A percentile compares a stretch with the other conserved stretches of the same genome.
These are phyloP conservation scores for Colletotrichum caudatum DNA, from an alignment of 2,329 filamentous ascomycete species.

Conservation along the genomic window DNA sequence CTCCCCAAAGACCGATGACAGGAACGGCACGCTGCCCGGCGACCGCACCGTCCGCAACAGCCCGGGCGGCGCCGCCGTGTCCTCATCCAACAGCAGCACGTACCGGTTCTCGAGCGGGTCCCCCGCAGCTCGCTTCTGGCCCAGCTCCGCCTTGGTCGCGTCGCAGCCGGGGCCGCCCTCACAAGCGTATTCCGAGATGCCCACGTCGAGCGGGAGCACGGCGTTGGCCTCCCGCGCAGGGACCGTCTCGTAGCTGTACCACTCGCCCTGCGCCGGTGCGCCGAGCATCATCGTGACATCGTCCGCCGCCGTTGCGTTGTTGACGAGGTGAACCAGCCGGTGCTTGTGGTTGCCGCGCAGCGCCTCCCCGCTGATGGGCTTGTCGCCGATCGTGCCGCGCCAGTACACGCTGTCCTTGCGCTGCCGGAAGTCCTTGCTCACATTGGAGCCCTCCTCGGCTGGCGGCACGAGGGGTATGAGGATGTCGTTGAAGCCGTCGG, in stretches of 20 bases:
- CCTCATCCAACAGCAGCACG: constrained; percentile 78
- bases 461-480: constrained; percentile 72
- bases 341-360: constrained; percentile 77
- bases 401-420: constrained; percentile 78
- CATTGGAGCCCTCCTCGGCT: constrained; percentile 60
- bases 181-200: constrained; percentile 68
- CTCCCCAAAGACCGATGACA: constrained; percentile 78
- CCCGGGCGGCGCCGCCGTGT: constrained; percentile 70
- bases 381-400: constrained; percentile 76
- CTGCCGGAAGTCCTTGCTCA: constrained; percentile 63
- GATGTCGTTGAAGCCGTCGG: constrained; percentile 80
- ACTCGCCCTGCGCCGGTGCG: constrained; percentile 48
- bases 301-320: constrained; percentile 65
- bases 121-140: constrained; percentile 56
- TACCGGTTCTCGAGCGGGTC: constrained; percentile 75
- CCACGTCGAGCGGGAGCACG: constrained; percentile 66
- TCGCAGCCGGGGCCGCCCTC: constrained; percentile 66
- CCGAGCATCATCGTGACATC: constrained; percentile 69
- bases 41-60: constrained; percentile 76
- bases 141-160: constrained; percentile 65
- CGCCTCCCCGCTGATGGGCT: constrained; percentile 60
- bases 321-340: constrained; percentile 77
- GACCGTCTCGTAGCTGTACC: constrained; percentile 68
- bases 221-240: constrained; percentile 65
- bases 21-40: constrained; percentile 72